phyloP scores from a whole-genome alignment of 441 rosid genomes.

The Hura crepitans region DNA sequence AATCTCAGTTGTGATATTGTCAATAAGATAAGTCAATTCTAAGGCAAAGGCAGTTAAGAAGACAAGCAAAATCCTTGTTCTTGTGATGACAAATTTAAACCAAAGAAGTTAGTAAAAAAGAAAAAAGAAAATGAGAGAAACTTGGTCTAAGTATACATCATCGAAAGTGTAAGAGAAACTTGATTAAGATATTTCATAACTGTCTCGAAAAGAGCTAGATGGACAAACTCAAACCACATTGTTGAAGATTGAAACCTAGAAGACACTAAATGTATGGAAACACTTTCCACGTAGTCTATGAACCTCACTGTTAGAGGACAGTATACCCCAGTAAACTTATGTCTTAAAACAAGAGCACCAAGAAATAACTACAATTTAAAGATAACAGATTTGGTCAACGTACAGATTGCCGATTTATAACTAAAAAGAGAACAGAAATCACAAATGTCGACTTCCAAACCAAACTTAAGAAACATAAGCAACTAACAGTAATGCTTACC shows the following conservation, averaged over 20 bases:
- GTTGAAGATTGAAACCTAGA: neutral
- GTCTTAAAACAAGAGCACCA: neutral
- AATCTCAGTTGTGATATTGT: neutral
- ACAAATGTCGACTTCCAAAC: neutral
- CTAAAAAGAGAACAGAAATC: neutral
- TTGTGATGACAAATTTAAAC: neutral
- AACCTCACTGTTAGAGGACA: neutral
- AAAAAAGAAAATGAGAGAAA: neutral
- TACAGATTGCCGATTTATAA: neutral
- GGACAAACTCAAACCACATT: neutral
- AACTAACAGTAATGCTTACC: conserved; percentile 38
- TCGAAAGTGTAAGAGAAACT: neutral
- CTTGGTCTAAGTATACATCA: neutral
- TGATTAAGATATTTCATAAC: neutral
- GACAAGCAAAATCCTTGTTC: neutral
- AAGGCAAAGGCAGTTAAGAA: neutral
- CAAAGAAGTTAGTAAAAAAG: neutral
- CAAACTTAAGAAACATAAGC: conserved; percentile 6
- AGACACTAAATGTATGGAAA: neutral
- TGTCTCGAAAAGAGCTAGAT: neutral
- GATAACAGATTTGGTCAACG: too few relatives aligned
- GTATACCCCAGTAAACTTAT: neutral
- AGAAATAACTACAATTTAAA: neutral
- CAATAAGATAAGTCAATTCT: neutral
- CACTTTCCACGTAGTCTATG: neutral